These are phyloP conservation scores for Lumnitzera littorea DNA, from an alignment of 345 rosid genomes.

Conservation along the genomic window DNA sequence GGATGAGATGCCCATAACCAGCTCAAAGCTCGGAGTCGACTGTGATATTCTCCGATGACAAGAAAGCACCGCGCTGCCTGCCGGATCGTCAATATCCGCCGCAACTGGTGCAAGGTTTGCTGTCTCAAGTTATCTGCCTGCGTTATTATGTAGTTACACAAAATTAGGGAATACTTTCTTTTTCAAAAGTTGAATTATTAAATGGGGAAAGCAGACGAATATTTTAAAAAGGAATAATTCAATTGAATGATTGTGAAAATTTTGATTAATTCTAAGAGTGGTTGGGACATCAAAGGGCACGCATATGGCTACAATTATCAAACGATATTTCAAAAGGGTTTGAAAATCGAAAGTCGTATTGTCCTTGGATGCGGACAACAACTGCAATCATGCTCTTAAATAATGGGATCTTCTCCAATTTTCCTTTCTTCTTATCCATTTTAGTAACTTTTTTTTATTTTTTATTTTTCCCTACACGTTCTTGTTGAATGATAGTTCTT, in stretches of 20 bases:
- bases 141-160: neutral
- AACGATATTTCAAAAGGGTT: conserved; percentile 15
- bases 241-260: too few species aligned
- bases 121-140: conserved; percentile 97
- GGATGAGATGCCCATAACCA: conserved; percentile 94
- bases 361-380: conserved; percentile 24
- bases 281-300: too few species aligned
- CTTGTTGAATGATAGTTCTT: too few species aligned
- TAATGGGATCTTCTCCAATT: neutral
- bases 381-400: conserved; percentile 19
- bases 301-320: neutral
- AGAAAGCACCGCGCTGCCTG: conserved; percentile 86
- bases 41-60: conserved; percentile 84
- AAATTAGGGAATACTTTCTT: conserved; percentile 5
- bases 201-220: too few species aligned
- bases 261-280: too few species aligned
- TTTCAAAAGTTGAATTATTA: too few species aligned
- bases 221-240: too few species aligned
- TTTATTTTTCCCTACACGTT: too few species aligned
- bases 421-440: neutral
- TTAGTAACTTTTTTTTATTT: conserved; percentile 2
- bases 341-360: conserved; percentile 21
- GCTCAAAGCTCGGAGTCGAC: conserved; percentile 79
- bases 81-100: conserved; percentile 65
- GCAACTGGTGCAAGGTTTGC: conserved; percentile 81